These are phyloP conservation scores for Aspergillus taichungensis DNA, from an alignment of 495 filamentous ascomycete genomes.

Conservation along the genomic window DNA sequence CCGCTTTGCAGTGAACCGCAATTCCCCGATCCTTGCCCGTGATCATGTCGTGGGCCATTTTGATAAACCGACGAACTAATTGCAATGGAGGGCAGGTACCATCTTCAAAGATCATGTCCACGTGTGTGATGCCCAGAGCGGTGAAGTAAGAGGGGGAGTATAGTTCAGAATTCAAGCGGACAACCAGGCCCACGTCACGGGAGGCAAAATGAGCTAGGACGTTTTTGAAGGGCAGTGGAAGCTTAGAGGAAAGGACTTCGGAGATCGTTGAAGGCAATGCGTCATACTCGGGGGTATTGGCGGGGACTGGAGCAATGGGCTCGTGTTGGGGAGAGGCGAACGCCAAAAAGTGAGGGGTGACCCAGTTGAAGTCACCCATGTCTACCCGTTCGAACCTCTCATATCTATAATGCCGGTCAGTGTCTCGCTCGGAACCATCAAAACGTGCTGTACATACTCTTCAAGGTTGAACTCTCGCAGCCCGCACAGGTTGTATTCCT, in stretches of 20 bases:
- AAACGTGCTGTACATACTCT: conserved; percentile 53
- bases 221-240: conserved; percentile 87
- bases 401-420: conserved; percentile 47
- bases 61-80: conserved; percentile 86
- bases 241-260: conserved; percentile 51
- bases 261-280: conserved; percentile 59
- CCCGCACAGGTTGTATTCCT: conserved; percentile 82
- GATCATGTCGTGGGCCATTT: conserved; percentile 89
- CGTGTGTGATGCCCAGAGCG: conserved; percentile 83
- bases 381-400: conserved; percentile 93
- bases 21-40: conserved; percentile 78
- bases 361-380: conserved; percentile 99
- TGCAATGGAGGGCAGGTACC: conserved; percentile 86
- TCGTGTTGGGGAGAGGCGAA: conserved; percentile 89
- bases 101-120: conserved; percentile 99
- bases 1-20: conserved; percentile 97
- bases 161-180: conserved; percentile 89
- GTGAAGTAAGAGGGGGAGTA: conserved; percentile 96
- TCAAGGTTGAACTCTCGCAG: conserved; percentile 86
- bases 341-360: conserved; percentile 88
- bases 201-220: conserved; percentile 81
- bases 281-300: conserved; percentile 61
- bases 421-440: neutral
- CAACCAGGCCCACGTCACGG: conserved; percentile 83
- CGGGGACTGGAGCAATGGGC: conserved; percentile 59